Evolutionary conservation across 2,329 filamentous ascomycete genomes (phyloP), one percentile per base, ranked within the genome.

Genomic region (Hypoxylon sp.): DNA sequence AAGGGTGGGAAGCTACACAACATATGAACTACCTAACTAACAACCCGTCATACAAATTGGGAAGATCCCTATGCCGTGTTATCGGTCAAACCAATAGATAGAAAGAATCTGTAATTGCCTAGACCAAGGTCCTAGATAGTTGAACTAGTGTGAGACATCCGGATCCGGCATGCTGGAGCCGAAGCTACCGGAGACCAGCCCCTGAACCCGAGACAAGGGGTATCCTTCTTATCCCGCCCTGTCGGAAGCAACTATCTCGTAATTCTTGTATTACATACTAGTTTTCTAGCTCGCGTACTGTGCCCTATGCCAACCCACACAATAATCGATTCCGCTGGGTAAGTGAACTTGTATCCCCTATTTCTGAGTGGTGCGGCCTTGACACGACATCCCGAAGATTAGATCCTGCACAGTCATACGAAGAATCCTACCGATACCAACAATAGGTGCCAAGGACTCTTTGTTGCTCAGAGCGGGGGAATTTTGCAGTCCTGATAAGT

Each of bases 81-180:
- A 42, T 40, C 30, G 16, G 32, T 16, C 45, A 50, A 30, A 14
- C 45, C 33, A 33, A 49, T 32, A 18, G 44, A 32, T 33, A 20
- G 16, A 30, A 40, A 49, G 49, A 57, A 16, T 50, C 12, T 16
- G n/a, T 16, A 38, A 16, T 49, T 44, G 18, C 24, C 20, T n/a
- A 33, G 36, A 28, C 30, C 36, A 7, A 45, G 45, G 33, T 24
- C 33, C 42, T 46, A 26, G 28, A 6, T 16, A n/a, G 52, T 11
- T 5, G 40, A 11, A 11, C 40, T 46, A 55, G 18, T 26, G 20
- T 36, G 40, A 55, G 52, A 55, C 52, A 52, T 22, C 20, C 18
- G 28, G 52, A 36, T 24, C 52, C 52, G 52, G 42, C 38, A 40
- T 28, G n/a, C 24, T 36, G 52, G 52, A n/a, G 26, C 11, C 40